Base-by-base conservation (phyloP, 306 rosid species). In the Erythrophleum fordii region DNA sequence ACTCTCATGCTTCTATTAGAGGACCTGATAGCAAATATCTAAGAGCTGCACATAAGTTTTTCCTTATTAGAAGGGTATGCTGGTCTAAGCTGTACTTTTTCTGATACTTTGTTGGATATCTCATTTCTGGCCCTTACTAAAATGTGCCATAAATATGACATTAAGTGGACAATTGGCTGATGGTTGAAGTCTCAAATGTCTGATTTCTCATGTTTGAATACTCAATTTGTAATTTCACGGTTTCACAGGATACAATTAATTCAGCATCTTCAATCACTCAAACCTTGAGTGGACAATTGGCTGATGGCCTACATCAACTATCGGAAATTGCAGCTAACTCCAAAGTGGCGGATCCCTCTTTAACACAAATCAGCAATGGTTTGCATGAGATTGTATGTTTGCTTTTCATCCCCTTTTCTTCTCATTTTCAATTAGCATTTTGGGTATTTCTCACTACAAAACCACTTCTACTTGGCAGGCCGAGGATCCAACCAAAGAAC, bases 401-500 rank as follows among this genome's bases (percentile, higher is more conserved):
- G 35, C 72, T 56, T 53, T 23, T 68, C 80, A 58, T 77, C 34
- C 62, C 61, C 70, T 49, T 48, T 6, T 75, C 77, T 26, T 69
- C 78, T 48, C 65, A 61, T 18, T 74, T 66, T 75, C 7, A 4
- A 65, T 12, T 29, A 7, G 64, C 61, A 34, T 69, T 77, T 72
- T 69, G 46, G 68, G 71, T 69, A 26, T 71, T 71, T 80, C 35
- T 31, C 67, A 42, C 69, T 46, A 61, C 45, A 49, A 9, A 35
- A 74, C 75, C 66, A 31, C 81, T 77, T 69, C 55, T 55, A n/a
- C 35, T 5, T 51, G 34, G 45, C 80, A 91, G 94, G 75, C 80
- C 0, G 92, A 87, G 89, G 95, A 91, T 83, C 95, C 95, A 49
- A 87, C 86, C 46, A 89, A 86, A 84, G 95, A 91, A 78, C 75